phyloP scores from a whole-genome alignment of 1,139 yeast species.

The Hansenula sp. region DNA sequence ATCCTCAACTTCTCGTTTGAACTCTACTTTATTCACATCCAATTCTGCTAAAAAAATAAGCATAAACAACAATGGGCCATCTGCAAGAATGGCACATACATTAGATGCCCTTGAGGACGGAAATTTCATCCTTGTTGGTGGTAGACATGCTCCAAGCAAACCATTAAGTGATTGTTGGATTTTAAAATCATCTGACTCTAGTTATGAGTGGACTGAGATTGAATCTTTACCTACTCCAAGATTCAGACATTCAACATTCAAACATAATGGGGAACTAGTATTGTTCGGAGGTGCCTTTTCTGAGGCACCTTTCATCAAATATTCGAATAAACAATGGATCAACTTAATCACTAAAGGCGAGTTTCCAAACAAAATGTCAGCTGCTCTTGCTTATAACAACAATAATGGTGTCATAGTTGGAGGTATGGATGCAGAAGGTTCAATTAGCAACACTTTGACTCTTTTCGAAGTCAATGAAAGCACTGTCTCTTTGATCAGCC shows the following conservation, averaged over 20 bases:
- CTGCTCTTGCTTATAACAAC: conserved; percentile 35
- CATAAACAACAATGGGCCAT: conserved; percentile 9
- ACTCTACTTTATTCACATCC: conserved; percentile 20
- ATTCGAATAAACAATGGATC: conserved; percentile 23
- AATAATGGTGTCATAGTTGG: conserved; percentile 48
- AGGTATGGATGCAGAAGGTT: conserved; percentile 41
- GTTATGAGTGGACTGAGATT: conserved; percentile 32
- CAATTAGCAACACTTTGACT: conserved; percentile 30
- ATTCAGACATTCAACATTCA: conserved; percentile 50
- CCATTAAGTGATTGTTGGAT: conserved; percentile 41
- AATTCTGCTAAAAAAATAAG: conserved; percentile 1
- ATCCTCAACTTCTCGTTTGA: conserved; percentile 40
- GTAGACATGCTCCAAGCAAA: conserved; percentile 59
- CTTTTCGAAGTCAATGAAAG: conserved; percentile 27
- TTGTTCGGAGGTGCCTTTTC: conserved; percentile 49
- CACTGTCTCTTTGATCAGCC: conserved; percentile 7
- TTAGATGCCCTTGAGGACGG: conserved; percentile 33
- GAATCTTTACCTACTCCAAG: conserved; percentile 42
- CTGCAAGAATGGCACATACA: conserved; percentile 61
- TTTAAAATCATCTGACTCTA: conserved; percentile 9
- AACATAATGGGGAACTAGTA: conserved; percentile 34
- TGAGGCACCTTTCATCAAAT: conserved; percentile 25
- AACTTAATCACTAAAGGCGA: conserved; percentile 10
- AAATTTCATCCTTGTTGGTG: conserved; percentile 52
- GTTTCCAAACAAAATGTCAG: conserved; percentile 26